A percentile compares a stretch with the other conserved stretches of the same genome.
Conservation (phyloP, 108 stramenopile species). For the Licmophora abbreviata region DNA sequence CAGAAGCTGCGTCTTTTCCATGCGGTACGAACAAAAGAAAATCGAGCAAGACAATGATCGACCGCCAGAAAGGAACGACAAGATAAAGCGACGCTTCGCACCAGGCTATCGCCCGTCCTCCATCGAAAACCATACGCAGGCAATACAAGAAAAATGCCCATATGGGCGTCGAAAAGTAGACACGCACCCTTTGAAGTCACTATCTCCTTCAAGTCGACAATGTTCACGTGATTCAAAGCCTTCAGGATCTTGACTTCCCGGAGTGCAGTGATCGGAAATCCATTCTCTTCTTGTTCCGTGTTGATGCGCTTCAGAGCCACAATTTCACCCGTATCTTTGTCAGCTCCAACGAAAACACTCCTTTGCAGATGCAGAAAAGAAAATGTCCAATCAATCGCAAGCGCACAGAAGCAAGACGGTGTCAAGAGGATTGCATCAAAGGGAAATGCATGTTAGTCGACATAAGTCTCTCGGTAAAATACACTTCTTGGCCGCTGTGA, state of each 20-base stretch:
- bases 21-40: too few relatives aligned
- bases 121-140: neutral
- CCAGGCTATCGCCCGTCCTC: neutral
- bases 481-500: neutral
- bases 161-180: too few relatives aligned
- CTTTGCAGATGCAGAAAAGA: constrained; percentile 15
- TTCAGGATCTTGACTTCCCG: constrained; percentile 93
- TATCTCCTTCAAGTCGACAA: constrained; percentile 86
- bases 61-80: too few relatives aligned
- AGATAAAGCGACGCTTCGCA: neutral
- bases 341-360: constrained; percentile 76
- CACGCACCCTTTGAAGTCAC: constrained; percentile 86
- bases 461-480: neutral
- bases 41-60: too few relatives aligned
- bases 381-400: neutral
- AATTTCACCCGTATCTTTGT: constrained; percentile 63
- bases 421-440: too few relatives aligned
- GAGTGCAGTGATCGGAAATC: constrained; percentile 89
- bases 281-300: constrained; percentile 85
- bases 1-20: too few relatives aligned
- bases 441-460: neutral
- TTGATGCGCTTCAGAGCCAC: constrained; percentile 91
- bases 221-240: constrained; percentile 75
- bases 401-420: neutral
- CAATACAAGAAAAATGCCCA: neutral